phyloP scores from a whole-genome alignment of 768 basidiomycete species.

The Leccinellum rugosiceps region DNA sequence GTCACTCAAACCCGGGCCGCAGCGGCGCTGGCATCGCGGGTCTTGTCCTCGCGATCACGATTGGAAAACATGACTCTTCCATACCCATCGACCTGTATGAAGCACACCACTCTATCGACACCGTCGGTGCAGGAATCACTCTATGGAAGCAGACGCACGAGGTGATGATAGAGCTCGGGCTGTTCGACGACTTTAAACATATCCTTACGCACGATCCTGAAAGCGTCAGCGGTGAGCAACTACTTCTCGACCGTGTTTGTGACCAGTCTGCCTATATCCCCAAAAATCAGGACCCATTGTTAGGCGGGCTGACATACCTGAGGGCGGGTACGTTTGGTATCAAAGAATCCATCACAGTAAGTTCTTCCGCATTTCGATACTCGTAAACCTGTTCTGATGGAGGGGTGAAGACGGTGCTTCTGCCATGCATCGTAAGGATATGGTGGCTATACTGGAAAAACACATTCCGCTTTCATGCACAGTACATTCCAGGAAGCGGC shows the following conservation, averaged over 20 bases:
- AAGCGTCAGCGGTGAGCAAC: slow-evolving; percentile 10
- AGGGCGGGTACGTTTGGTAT: slow-evolving; percentile 31
- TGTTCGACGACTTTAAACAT: slow-evolving; percentile 34
- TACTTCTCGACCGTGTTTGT: background rate
- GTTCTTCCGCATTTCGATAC: background rate
- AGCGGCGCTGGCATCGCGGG: slow-evolving; percentile 46
- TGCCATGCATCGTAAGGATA: slow-evolving; percentile 21
- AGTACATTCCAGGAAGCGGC: slow-evolving; percentile 18
- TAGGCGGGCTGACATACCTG: slow-evolving; percentile 28
- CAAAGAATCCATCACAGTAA: slow-evolving; percentile 23
- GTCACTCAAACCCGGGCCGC: background rate
- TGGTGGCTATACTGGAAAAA: slow-evolving; percentile 18
- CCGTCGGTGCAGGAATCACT: slow-evolving; percentile 41
- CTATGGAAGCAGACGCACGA: slow-evolving; percentile 47
- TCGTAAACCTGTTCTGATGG: background rate
- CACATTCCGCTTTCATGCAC: slow-evolving; percentile 18
- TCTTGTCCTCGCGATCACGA: slow-evolving; percentile 39
- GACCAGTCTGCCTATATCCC: slow-evolving; percentile 19
- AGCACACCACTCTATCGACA: slow-evolving; percentile 38
- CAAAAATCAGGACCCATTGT: slow-evolving; percentile 9
- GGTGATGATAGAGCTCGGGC: slow-evolving; percentile 41
- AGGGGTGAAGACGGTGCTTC: slow-evolving; percentile 5
- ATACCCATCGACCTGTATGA: slow-evolving; percentile 47
- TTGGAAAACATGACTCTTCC: slow-evolving; percentile 30
- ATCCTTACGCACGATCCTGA: slow-evolving; percentile 13